Conservation (phyloP, 2,329 filamentous ascomycete genomes). For the Furcasterigmium sp. region DNA sequence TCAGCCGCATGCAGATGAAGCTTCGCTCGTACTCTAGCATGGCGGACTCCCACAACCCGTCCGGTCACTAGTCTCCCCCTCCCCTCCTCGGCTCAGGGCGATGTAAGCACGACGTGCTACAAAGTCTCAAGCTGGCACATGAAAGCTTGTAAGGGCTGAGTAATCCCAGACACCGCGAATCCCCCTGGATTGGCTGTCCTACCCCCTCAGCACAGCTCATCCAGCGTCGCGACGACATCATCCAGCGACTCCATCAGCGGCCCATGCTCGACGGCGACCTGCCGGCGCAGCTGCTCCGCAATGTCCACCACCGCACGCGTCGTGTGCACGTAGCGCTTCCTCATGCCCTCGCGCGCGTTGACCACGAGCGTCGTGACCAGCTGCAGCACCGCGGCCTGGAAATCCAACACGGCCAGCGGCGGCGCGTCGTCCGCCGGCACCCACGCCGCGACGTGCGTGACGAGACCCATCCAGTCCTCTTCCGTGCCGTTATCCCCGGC, state of each 20-base stretch:
- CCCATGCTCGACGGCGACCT: conserved; percentile 20
- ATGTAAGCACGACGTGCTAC: too few relatives aligned
- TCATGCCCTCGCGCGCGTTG: conserved; percentile 38
- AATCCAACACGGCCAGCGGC: conserved; percentile 33
- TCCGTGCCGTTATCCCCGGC: conserved; percentile 33
- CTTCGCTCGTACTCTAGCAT: too few relatives aligned
- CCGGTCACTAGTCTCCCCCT: too few relatives aligned
- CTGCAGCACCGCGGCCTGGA: conserved; percentile 49
- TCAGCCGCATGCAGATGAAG: too few relatives aligned
- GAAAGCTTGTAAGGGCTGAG: too few relatives aligned
- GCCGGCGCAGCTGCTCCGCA: conserved; percentile 31
- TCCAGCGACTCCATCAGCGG: conserved; percentile 36
- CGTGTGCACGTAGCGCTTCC: conserved; percentile 46
- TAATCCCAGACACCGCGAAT: too few relatives aligned
- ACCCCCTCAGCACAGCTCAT: conserved; percentile 11
- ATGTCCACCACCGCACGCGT: conserved; percentile 44
- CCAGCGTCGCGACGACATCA: conserved; percentile 33
- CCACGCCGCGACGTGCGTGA: conserved; percentile 47
- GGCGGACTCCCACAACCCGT: too few relatives aligned
- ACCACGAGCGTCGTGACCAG: conserved; percentile 48
- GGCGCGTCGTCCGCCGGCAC: conserved; percentile 26
- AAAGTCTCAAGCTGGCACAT: too few relatives aligned
- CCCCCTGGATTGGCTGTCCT: too few relatives aligned
- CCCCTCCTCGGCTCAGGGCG: too few relatives aligned
- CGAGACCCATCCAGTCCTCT: conserved; percentile 53